phyloP scores from a whole-genome alignment of 2,329 filamentous ascomycete species.

The Ceratocystis destructans region DNA sequence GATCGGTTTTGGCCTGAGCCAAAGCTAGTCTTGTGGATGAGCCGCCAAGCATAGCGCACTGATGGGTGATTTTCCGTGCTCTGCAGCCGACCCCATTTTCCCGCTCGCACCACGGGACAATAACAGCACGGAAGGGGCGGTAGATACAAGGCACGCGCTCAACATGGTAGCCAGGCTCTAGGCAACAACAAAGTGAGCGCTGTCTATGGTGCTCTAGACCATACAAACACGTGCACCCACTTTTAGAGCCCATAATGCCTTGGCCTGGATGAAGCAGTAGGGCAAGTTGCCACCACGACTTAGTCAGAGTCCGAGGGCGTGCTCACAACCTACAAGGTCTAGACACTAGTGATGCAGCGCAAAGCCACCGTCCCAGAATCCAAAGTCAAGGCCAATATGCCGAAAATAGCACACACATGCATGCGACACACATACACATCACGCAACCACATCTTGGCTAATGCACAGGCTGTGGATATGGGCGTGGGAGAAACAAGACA shows the following conservation, averaged over 20 bases:
- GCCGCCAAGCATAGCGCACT: background rate
- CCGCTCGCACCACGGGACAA: background rate
- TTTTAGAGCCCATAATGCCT: background rate
- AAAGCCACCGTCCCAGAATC: background rate
- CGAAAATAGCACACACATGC: constrained; percentile 1
- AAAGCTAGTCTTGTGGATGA: background rate
- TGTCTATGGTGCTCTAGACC: background rate
- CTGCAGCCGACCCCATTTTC: background rate
- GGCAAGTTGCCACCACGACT: background rate
- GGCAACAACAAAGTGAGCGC: background rate
- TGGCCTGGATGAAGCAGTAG: background rate
- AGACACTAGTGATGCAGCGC: background rate
- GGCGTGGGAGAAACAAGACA: background rate
- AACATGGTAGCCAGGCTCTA: background rate
- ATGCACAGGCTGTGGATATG: background rate
- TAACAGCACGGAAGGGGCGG: background rate
- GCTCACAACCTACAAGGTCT: background rate
- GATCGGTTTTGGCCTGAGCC: background rate
- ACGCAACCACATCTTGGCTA: background rate
- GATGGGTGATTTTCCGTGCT: background rate
- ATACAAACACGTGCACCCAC: background rate
- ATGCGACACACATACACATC: background rate
- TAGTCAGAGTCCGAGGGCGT: constrained; percentile 2
- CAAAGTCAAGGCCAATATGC: background rate
- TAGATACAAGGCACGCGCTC: background rate